Evolutionary conservation across 2,329 filamentous ascomycete species (phyloP).

Genomic region (Arthrobotrys conoides): DNA sequence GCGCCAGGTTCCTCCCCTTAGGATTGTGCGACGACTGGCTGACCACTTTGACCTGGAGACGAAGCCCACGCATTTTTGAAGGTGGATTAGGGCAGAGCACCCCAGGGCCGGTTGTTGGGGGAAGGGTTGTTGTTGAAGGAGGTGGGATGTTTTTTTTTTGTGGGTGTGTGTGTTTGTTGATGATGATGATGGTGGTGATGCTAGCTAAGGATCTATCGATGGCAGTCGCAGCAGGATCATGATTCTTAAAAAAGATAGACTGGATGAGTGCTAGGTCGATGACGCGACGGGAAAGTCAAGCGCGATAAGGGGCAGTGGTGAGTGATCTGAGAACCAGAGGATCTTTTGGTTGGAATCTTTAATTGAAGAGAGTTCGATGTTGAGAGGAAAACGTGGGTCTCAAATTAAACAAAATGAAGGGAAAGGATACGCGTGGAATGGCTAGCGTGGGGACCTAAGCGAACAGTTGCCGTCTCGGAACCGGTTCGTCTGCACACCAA

Average conservation of each 20-base stretch:
- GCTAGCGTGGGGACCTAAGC: constrained; percentile 18
- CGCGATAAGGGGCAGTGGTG: constrained; percentile 16
- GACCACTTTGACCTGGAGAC: constrained; percentile 62
- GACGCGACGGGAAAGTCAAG: background rate
- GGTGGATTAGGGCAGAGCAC: background rate
- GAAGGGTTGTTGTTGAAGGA: background rate
- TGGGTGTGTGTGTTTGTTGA: background rate
- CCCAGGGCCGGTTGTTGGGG: background rate
- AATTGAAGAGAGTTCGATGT: constrained; percentile 25
- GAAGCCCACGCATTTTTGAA: constrained; percentile 60
- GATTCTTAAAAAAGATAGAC: constrained; percentile 10
- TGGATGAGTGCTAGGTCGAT: background rate
- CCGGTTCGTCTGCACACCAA: constrained; percentile 2
- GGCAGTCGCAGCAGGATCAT: constrained; percentile 6
- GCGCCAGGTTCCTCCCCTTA: constrained; percentile 50
- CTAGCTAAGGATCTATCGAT: constrained; percentile 27
- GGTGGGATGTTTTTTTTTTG: background rate
- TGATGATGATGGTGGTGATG: constrained; percentile 14
- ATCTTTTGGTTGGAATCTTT: background rate
- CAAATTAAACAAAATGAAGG: constrained; percentile 31
- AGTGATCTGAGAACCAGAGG: background rate
- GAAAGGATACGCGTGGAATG: constrained; percentile 17
- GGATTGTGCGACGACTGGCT: constrained; percentile 48
- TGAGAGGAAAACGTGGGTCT: constrained; percentile 28
- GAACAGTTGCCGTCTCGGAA: background rate